Conservation (phyloP, 768 basidiomycete species). For the Naganishia antarctica region DNA sequence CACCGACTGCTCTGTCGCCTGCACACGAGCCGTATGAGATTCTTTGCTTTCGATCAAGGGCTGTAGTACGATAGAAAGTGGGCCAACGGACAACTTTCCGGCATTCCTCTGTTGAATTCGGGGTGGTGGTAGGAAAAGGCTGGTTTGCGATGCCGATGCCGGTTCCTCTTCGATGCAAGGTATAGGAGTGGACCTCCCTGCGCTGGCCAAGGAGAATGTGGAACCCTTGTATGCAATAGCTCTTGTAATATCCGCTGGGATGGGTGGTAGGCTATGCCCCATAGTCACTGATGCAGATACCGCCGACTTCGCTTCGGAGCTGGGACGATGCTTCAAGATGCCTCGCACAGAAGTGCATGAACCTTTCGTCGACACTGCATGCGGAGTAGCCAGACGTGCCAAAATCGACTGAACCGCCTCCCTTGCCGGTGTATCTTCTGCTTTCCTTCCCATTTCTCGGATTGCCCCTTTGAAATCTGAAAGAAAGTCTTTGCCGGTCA, state of each 20-base stretch:
- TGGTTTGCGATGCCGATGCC: background rate
- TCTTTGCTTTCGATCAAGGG: background rate
- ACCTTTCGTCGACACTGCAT: background rate
- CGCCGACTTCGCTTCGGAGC: background rate
- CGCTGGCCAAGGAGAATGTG: background rate
- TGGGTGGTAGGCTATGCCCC: constrained; percentile 25
- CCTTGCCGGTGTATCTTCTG: constrained; percentile 8
- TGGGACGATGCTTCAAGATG: constrained; percentile 26
- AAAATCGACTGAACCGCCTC: constrained; percentile 6
- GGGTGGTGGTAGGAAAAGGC: background rate
- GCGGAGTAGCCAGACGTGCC: constrained; percentile 1
- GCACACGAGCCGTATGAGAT: background rate
- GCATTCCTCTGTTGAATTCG: background rate
- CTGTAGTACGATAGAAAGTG: background rate
- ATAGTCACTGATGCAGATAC: background rate
- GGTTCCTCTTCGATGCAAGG: background rate
- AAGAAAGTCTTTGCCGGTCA: constrained; percentile 13
- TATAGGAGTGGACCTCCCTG: constrained; percentile 19
- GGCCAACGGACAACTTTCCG: background rate
- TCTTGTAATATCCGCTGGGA: constrained; percentile 22
- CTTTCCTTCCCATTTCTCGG: constrained; percentile 9
- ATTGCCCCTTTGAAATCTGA: constrained; percentile 25
- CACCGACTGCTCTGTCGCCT: background rate
- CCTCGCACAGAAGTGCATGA: constrained; percentile 22
- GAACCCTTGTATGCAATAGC: background rate